Percentiles rank a stretch among this genome's conserved stretches.
These are phyloP conservation scores for Fistulinella prunicolor DNA, from an alignment of 768 basidiomycete genomes.

Conservation along the genomic window DNA sequence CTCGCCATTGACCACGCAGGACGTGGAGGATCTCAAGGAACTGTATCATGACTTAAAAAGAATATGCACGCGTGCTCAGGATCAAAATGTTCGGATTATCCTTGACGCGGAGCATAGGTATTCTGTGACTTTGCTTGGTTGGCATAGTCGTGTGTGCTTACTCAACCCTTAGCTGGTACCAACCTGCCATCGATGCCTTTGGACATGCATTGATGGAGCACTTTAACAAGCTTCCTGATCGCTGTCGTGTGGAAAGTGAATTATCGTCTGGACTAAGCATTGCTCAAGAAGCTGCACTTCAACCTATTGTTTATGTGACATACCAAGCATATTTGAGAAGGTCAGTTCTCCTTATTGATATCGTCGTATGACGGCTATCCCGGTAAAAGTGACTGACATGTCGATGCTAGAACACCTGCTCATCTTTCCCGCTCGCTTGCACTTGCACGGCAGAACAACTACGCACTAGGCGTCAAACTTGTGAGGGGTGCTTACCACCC, in stretches of 20 bases:
- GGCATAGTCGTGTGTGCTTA: conserved; percentile 5
- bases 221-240: conserved; percentile 55
- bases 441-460: conserved; percentile 63
- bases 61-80: conserved; percentile 64
- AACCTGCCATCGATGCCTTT: conserved; percentile 80
- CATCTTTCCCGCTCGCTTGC: conserved; percentile 63
- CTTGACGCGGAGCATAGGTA: conserved; percentile 86
- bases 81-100: conserved; percentile 63
- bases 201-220: conserved; percentile 69
- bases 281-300: conserved; percentile 30
- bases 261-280: neutral
- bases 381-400: neutral
- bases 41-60: conserved; percentile 58
- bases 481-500: conserved; percentile 92
- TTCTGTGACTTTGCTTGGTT: neutral
- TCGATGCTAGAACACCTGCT: conserved; percentile 52
- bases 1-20: conserved; percentile 45
- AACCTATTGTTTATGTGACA: conserved; percentile 79
- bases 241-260: conserved; percentile 5
- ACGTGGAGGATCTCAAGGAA: conserved; percentile 57
- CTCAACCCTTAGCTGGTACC: conserved; percentile 48
- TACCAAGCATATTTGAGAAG: conserved; percentile 87
- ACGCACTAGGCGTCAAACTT: conserved; percentile 85
- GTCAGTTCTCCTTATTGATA: conserved; percentile 33
- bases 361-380: neutral